Base-by-base conservation (phyloP, 2,329 filamentous ascomycete species). In the Hymenoscyphus occultus region DNA sequence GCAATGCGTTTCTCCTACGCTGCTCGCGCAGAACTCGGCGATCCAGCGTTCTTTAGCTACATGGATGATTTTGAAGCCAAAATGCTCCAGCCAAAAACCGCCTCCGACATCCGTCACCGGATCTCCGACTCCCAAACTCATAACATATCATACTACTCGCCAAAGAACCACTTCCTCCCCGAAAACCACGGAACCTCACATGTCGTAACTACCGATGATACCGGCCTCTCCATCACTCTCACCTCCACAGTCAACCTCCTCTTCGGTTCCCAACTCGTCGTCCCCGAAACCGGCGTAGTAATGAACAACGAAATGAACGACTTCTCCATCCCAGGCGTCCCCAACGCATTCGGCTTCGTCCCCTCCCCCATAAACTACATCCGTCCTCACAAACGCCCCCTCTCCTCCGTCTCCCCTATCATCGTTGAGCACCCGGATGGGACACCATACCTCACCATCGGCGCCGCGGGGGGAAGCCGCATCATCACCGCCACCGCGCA, bases 1-100 rank as follows among this genome's bases (percentile, higher is more conserved):
- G 90, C 93, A 13, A 92, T 97, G 80, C 86, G 92, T 28, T 98
- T 96, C 76, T 93, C 86, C 2, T 98, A 97, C 75, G 93, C 89
- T 3, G 80, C 90, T 71, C 87, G 93, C 64, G 83, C 87, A n/a
- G 83, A 88, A 35, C 84, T 98, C 0, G 94, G 93, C 4, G 95
- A 98, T 75, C 95, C 94, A 0, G 81, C 79, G 1, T 97, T 90
- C 74, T 85, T 96, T 3, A 70, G 81, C 0, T 85, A 85, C 39
- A 80, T 94, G 60, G 78, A 81, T 9, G 76, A 79, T 7, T 89
- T 90, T 69, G 88, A 97, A 76, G 75, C 81, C 1, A 75, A 82
- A 2, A 90, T 98, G 82, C 77, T 97, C 19, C 84, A 84, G 56
- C 78, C 83, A 0, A 75, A 78, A 0, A 87, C 85, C 0, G 88